Percentiles rank a stretch among this genome's conserved stretches.
Evolutionary conservation across 148 eudicot genomes (phyloP).

Genomic region (Rhododendron ovatum): DNA sequence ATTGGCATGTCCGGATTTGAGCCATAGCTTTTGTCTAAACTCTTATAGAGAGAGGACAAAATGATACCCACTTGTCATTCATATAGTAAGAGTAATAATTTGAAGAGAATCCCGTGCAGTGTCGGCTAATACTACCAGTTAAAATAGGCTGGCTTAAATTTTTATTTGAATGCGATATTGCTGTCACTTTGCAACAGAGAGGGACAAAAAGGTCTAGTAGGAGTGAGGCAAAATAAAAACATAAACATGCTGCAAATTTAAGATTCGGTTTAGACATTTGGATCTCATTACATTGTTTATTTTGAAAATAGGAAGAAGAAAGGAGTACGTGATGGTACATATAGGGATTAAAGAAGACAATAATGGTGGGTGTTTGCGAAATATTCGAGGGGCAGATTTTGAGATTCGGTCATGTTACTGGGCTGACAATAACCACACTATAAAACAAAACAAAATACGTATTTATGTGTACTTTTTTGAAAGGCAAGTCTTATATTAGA

Average conservation of each 20-base stretch:
- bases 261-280: not conserved
- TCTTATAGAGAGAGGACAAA: not conserved
- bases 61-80: not conserved
- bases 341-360: not conserved
- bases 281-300: not conserved
- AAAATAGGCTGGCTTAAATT: not conserved
- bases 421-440: too few relatives aligned
- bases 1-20: too few relatives aligned
- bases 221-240: not conserved
- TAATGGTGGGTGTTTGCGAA: not conserved
- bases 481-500: too few relatives aligned
- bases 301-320: not conserved
- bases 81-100: not conserved
- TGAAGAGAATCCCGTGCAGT: not conserved
- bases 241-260: not conserved
- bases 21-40: too few relatives aligned
- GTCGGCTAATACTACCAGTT: not conserved
- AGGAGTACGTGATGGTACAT: constrained; percentile 1
- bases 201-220: not conserved
- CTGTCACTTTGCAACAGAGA: not conserved
- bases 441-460: too few relatives aligned
- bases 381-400: too few relatives aligned
- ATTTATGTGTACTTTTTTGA: too few relatives aligned
- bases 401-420: too few relatives aligned
- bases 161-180: not conserved